Evolutionary conservation across 2,329 filamentous ascomycete genomes (phyloP).

Genomic region (Penicillium oxalicum): DNA sequence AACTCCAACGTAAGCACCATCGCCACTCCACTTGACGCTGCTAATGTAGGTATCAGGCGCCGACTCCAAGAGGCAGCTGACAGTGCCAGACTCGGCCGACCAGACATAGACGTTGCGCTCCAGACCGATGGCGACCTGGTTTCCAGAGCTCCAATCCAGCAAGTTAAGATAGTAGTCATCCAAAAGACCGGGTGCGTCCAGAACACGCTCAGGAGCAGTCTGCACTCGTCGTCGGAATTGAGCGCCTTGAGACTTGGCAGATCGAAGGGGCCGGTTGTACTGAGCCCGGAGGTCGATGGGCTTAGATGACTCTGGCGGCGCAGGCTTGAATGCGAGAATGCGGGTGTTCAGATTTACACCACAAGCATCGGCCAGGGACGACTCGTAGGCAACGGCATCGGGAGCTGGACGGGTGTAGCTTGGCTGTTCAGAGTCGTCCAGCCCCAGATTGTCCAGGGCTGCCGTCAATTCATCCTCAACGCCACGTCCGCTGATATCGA

Average conservation of each 20-base stretch:
- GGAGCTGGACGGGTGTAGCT: slow-evolving; percentile 72
- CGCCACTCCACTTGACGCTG: slow-evolving; percentile 97
- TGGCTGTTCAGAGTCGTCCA: slow-evolving; percentile 65
- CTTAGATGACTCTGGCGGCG: slow-evolving; percentile 95
- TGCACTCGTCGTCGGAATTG: slow-evolving; percentile 89
- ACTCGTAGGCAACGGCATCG: slow-evolving; percentile 84
- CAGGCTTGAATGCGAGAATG: slow-evolving; percentile 97
- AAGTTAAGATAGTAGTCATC: slow-evolving; percentile 99
- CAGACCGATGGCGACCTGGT: slow-evolving; percentile 95
- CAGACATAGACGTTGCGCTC: slow-evolving; percentile 97
- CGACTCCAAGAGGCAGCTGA: slow-evolving; percentile 83
- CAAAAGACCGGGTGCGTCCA: slow-evolving; percentile 90
- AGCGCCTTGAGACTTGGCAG: slow-evolving; percentile 64
- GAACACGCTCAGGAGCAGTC: slow-evolving; percentile 89
- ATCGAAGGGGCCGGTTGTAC: slow-evolving; percentile 93
- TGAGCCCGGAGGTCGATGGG: slow-evolving; percentile 95
- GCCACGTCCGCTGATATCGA: slow-evolving; percentile 56
- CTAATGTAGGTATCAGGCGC: slow-evolving; percentile 89
- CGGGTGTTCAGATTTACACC: slow-evolving; percentile 89
- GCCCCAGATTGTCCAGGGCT: slow-evolving; percentile 71
- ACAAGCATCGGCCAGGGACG: slow-evolving; percentile 82
- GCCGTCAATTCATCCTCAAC: slow-evolving; percentile 69
- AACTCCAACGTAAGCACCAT: slow-evolving; percentile 92
- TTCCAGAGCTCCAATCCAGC: slow-evolving; percentile 94
- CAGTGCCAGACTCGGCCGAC: slow-evolving; percentile 89